Base-by-base conservation (phyloP, 805 yeast genomes). In the Starmerella bombi region DNA sequence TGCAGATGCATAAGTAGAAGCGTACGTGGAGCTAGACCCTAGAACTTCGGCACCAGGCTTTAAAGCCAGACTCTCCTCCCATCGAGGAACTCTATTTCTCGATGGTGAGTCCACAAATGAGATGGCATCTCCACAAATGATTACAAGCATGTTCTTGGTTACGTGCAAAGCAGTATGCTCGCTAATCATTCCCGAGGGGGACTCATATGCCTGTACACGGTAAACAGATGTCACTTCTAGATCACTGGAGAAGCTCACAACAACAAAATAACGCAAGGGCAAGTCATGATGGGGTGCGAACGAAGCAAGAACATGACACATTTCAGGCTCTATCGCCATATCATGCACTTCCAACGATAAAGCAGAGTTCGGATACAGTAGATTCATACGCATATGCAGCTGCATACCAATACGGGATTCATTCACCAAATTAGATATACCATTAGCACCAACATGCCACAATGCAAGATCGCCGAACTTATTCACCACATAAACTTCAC, bases 1-100 rank as follows among this genome's bases (percentile, higher is more conserved):
- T 5, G 7, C 16, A 6, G 31, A 7, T n/a, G 14, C 16, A 15
- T 14, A 10, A 16, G 14, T 16, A 7, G 10, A 18, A 12, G 33
- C 14, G 16, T 12, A 14, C 14, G 78, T 51, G 1, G 67, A 49
- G 12, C 62, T 61, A 5, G 77, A 56, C 0, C 86, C 85, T 27
- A 78, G 60, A 16, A 83, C 62, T 0, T 64, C 56, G 4, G 76
- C 66, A 15, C 67, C 65, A 1, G 65, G 44, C 44, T 72, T 74
- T 48, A 86, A 70, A 5, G 67, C 61, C 10, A 86, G 65, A 10
- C 73, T 63, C 56, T 88, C 96, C 58, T 85, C 94, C 94, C 94
- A 86, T 50, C 77, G 43, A 5, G 43, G 33, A 22, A 16, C 20
- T 17, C 36, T 34, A 14, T 34, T 29, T 22, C 43, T 25, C 10